Evolutionary conservation across 768 basidiomycete genomes (phyloP).

Genomic region (Hemileccinum rubropunctum): DNA sequence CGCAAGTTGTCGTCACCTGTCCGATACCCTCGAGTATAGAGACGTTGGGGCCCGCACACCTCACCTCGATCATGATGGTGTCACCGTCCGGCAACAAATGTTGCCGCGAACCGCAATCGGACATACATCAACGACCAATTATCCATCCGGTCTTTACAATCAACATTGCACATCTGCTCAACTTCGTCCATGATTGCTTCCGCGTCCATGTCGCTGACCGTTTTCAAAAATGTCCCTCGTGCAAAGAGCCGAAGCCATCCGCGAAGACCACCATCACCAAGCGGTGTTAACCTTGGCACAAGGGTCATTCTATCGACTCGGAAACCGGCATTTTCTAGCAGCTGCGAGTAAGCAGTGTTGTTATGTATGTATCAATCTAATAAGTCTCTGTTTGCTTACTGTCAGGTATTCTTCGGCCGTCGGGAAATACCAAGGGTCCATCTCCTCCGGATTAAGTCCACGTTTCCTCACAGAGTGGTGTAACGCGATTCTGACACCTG

Average conservation of each 20-base stretch:
- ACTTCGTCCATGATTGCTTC: slow-evolving; percentile 62
- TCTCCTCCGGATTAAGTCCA: slow-evolving; percentile 53
- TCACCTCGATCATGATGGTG: slow-evolving; percentile 6
- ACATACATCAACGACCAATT: slow-evolving; percentile 75
- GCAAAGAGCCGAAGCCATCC: slow-evolving; percentile 73
- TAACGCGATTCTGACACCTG: slow-evolving; percentile 61
- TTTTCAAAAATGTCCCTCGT: slow-evolving; percentile 55
- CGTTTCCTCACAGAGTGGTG: slow-evolving; percentile 48
- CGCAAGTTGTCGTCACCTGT: slow-evolving; percentile 7
- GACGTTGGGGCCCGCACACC: not conserved
- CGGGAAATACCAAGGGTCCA: slow-evolving; percentile 89
- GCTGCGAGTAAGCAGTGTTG: slow-evolving; percentile 32
- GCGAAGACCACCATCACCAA: slow-evolving; percentile 45
- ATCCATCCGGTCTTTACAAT: slow-evolving; percentile 55
- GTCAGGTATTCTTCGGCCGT: slow-evolving; percentile 61
- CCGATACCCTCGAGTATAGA: not conserved
- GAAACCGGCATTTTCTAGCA: slow-evolving; percentile 58
- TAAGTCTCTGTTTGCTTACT: slow-evolving; percentile 33
- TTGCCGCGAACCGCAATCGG: slow-evolving; percentile 62
- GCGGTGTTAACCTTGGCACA: slow-evolving; percentile 52
- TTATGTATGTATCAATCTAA: slow-evolving; percentile 3
- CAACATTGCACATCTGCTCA: slow-evolving; percentile 50
- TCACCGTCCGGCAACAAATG: slow-evolving; percentile 32
- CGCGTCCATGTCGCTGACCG: slow-evolving; percentile 52
- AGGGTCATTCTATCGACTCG: slow-evolving; percentile 51